Conservation (phyloP, 352 stramenopile genomes). For the Pythium guiyangense region DNA sequence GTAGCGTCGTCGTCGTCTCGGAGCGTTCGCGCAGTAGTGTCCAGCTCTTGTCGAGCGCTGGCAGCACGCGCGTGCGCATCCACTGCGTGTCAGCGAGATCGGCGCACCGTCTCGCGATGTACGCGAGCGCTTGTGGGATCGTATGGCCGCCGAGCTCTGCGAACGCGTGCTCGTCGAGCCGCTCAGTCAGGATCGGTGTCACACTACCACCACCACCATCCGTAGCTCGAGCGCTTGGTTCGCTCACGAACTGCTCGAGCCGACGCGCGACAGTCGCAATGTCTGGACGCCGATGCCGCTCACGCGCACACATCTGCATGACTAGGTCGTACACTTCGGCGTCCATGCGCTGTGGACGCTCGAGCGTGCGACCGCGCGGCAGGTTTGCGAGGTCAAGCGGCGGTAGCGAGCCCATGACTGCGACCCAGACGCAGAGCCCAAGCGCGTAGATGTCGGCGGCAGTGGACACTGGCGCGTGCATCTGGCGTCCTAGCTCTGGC, state of each 20-base stretch:
- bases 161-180: background rate
- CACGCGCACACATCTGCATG: background rate
- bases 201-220: too few relatives aligned
- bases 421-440: conserved; percentile 21
- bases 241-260: conserved; percentile 2
- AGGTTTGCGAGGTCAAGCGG: too few relatives aligned
- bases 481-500: too few relatives aligned
- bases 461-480: too few relatives aligned
- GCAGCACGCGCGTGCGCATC: background rate
- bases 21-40: too few relatives aligned
- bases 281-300: background rate
- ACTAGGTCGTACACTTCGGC: conserved; percentile 2
- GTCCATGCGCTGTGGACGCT: background rate
- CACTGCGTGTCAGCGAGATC: background rate
- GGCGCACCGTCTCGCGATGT: background rate
- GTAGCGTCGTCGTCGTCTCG: background rate
- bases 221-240: background rate
- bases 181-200: background rate
- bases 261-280: background rate
- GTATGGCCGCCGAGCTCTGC: conserved; percentile 2
- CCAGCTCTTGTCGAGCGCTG: background rate
- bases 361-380: too few relatives aligned
- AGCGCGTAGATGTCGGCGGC: conserved; percentile 31
- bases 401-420: too few relatives aligned
- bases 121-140: background rate